phyloP scores from a whole-genome alignment of 2,329 filamentous ascomycete species.

The Ceratocystis ficicola region DNA sequence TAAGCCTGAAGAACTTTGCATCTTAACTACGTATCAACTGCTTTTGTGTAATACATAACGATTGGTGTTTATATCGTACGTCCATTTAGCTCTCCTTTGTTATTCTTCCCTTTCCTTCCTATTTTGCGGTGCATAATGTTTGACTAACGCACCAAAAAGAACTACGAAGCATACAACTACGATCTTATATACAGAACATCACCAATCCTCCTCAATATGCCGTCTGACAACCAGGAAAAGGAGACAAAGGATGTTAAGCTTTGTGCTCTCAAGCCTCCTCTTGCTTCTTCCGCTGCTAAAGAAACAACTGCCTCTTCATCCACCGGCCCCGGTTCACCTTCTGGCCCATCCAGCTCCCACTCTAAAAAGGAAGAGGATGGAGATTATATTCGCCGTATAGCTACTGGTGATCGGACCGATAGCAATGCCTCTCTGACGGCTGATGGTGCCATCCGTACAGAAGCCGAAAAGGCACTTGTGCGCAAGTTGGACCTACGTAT shows the following conservation, averaged over 20 bases:
- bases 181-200: not conserved
- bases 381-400: slow-evolving; percentile 10
- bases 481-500: slow-evolving; percentile 22
- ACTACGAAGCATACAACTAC: not conserved
- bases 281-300: not conserved
- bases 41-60: not conserved
- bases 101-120: not conserved
- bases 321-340: not conserved
- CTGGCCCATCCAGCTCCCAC: slow-evolving; percentile 11
- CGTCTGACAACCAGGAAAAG: not conserved
- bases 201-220: not conserved
- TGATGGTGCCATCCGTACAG: not conserved
- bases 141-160: not conserved
- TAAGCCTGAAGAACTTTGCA: not conserved
- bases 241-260: not conserved
- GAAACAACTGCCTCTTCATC: not conserved
- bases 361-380: slow-evolving; percentile 17
- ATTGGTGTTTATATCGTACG: not conserved
- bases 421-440: slow-evolving; percentile 10
- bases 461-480: slow-evolving; percentile 2
- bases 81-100: not conserved
- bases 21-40: not conserved
- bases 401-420: not conserved
- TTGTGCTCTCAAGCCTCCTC: not conserved
- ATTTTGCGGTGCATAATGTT: not conserved